Percentiles rank a stretch among this genome's conserved stretches.
phyloP scores from a whole-genome alignment of 805 yeast species.

The Myxozyma sirexii region DNA sequence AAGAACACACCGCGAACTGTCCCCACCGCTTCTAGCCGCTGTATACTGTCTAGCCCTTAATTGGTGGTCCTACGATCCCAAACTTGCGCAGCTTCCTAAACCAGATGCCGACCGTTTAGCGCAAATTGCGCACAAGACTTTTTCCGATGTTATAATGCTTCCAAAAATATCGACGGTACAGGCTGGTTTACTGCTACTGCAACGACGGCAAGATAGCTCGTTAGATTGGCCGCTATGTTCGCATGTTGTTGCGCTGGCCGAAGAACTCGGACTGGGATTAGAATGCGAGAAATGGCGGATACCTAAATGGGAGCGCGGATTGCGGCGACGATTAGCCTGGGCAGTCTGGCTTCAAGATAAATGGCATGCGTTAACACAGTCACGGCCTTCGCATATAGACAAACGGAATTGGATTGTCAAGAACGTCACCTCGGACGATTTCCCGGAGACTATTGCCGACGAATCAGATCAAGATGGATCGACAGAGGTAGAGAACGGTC shows the following conservation, averaged over 20 bases:
- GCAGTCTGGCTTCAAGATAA: constrained; percentile 91
- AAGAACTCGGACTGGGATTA: constrained; percentile 85
- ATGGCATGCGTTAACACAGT: constrained; percentile 81
- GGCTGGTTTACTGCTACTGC: constrained; percentile 78
- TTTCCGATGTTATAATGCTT: constrained; percentile 72
- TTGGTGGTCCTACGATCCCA: constrained; percentile 92
- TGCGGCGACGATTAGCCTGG: constrained; percentile 90
- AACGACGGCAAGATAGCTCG: constrained; percentile 43
- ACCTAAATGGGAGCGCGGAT: constrained; percentile 93
- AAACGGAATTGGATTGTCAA: constrained; percentile 80
- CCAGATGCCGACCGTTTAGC: constrained; percentile 75
- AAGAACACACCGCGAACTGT: constrained; percentile 86
- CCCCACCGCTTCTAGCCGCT: constrained; percentile 88
- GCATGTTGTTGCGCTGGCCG: constrained; percentile 77
- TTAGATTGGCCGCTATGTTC: constrained; percentile 39
- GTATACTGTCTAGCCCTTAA: constrained; percentile 86
- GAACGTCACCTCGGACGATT: constrained; percentile 53
- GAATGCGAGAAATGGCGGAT: constrained; percentile 90
- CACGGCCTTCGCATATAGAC: constrained; percentile 80
- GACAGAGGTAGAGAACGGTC: constrained; percentile 71
- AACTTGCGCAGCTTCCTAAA: constrained; percentile 70
- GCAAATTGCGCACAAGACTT: constrained; percentile 65
- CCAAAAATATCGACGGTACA: constrained; percentile 92
- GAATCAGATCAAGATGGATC: constrained; percentile 50
- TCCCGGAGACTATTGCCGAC: constrained; percentile 38